A percentile compares a stretch with the other conserved stretches of the same genome.
phyloP scores from a whole-genome alignment of 345 rosid species.

The Schrenkiella parvula region DNA sequence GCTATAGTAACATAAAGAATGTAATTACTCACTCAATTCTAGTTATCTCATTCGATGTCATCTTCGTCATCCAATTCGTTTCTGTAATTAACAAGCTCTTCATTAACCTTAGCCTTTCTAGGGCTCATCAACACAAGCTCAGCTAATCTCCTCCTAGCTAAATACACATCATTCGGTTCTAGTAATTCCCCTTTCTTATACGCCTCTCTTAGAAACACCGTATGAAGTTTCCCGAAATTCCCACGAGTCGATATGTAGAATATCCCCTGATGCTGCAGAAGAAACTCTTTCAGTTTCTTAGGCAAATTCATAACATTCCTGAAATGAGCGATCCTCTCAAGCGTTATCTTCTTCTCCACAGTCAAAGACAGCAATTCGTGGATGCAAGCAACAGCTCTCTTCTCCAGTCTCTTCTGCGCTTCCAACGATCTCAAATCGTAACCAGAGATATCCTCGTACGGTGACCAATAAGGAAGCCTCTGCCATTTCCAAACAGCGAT shows the following conservation, averaged over 20 bases:
- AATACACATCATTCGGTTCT: conserved; percentile 73
- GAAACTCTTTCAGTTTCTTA: conserved; percentile 77
- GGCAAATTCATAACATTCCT: conserved; percentile 78
- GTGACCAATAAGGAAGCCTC: conserved; percentile 90
- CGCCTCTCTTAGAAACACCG: conserved; percentile 82
- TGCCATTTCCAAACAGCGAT: conserved; percentile 99
- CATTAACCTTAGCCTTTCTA: conserved; percentile 60
- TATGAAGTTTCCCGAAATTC: conserved; percentile 90
- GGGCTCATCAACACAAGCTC: conserved; percentile 75
- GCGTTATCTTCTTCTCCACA: conserved; percentile 80
- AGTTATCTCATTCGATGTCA: conserved; percentile 28
- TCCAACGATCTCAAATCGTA: conserved; percentile 86
- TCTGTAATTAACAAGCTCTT: conserved; percentile 57
- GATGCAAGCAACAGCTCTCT: conserved; percentile 87
- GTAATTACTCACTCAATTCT: neutral
- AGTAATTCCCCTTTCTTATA: conserved; percentile 76
- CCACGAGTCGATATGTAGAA: conserved; percentile 95
- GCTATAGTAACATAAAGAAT: neutral
- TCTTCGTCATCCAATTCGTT: conserved; percentile 46
- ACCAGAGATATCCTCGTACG: conserved; percentile 78
- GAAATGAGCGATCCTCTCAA: conserved; percentile 93
- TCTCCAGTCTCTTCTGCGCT: conserved; percentile 92
- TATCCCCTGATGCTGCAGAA: conserved; percentile 87
- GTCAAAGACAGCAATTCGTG: conserved; percentile 81
- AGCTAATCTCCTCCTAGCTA: conserved; percentile 77